Conservation (phyloP, 768 basidiomycete genomes). For the Obba rivulosa region DNA sequence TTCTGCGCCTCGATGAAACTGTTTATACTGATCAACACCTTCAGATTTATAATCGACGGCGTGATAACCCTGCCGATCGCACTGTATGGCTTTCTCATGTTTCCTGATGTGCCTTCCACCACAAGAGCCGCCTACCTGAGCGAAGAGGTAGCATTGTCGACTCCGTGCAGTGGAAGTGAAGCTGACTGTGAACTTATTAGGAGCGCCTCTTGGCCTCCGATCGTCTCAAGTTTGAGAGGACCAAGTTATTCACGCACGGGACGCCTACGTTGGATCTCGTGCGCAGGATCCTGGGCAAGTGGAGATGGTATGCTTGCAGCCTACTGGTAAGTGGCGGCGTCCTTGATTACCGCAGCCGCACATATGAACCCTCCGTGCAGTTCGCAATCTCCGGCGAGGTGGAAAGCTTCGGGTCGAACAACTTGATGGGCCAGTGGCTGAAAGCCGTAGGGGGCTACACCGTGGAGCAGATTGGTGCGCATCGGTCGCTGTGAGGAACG, state of each 20-base stretch:
- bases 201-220: slow-evolving; percentile 47
- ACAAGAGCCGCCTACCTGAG: slow-evolving; percentile 62
- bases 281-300: slow-evolving; percentile 47
- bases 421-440: slow-evolving; percentile 70
- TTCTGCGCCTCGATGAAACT: not conserved
- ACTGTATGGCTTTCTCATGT: slow-evolving; percentile 64
- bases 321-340: slow-evolving; percentile 37
- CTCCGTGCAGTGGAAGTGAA: not conserved
- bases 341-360: not conserved
- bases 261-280: slow-evolving; percentile 43
- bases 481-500: not conserved
- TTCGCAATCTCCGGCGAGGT: slow-evolving; percentile 64
- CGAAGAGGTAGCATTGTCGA: slow-evolving; percentile 35
- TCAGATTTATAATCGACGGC: slow-evolving; percentile 63
- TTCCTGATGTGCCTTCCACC: slow-evolving; percentile 65
- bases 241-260: slow-evolving; percentile 34
- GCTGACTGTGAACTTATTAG: slow-evolving; percentile 24
- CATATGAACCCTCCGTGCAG: slow-evolving; percentile 24
- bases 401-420: slow-evolving; percentile 65
- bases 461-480: slow-evolving; percentile 53
- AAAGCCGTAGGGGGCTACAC: slow-evolving; percentile 57
- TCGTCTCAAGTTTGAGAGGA: slow-evolving; percentile 35
- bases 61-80: slow-evolving; percentile 71
- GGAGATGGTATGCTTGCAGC: slow-evolving; percentile 69
- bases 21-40: no score